Base-by-base conservation (phyloP, 1,139 yeast species). In the Candida buenavistaensis region DNA sequence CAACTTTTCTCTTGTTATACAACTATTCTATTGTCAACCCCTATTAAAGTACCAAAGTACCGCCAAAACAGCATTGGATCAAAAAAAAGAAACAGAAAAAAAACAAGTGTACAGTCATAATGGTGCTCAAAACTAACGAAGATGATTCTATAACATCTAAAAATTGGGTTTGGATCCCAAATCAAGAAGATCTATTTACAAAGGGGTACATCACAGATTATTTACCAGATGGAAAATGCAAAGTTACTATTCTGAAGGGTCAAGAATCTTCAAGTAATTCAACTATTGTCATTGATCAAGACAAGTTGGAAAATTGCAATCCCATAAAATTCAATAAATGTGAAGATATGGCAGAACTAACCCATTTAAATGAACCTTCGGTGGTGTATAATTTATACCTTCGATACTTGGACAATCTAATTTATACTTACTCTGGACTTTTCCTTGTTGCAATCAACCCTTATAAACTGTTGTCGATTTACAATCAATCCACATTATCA, bases 371-470 rank as follows among this genome's bases (percentile, higher is more conserved):
- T 57, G 99, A 92, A 57, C 96, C 98, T 0, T 85, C 96, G 0
- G 97, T 92, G 20, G 78, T 92, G 9, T 75, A 88, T 60, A 94
- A 92, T 55, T 59, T 92, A 43, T 78, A 80, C 48, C 66, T 82
- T 40, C 72, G 99, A 47, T 94, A 90, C 59, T 63, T 68, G 45
- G 82, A 82, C 43, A 95, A 88, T 54, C 57, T 78, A 54, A 90
- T 94, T 40, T 90, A 90, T 57, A 76, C 82, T 2, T 75, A 75
- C 46, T 74, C 80, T 3, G 99, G 99, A 6, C 74, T 94, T 7
- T 94, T 94, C 52, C 71, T 94, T 48, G 99, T 94, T 15, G 97
- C 98, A 1, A 82, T 94, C 39, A 94, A 94, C 52, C 99, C 99
- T 0, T 94, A 94, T 64, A 78, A 80, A 50, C 59, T 72, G 32